Evolutionary conservation across 768 basidiomycete species (phyloP).

Genomic region (Tricholoma matsutake): DNA sequence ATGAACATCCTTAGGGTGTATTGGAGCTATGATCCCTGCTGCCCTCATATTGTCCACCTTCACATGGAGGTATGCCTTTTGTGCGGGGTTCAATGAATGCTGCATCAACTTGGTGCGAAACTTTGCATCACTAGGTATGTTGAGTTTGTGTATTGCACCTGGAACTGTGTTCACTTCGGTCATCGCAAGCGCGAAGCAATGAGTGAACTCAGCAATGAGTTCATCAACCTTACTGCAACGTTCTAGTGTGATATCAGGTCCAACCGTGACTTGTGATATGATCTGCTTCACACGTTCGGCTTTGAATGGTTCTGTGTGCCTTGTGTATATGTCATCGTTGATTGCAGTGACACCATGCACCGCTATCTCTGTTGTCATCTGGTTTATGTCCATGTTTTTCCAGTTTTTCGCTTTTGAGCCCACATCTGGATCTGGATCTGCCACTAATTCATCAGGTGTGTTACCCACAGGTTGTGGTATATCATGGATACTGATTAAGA

Average conservation of each 20-base stretch:
- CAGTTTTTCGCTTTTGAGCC: neutral
- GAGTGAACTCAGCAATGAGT: slow-evolving; percentile 2
- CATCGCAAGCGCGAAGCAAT: too few species aligned
- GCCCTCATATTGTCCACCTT: too few species aligned
- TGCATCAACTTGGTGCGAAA: slow-evolving; percentile 26
- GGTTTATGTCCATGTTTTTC: neutral
- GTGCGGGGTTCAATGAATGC: slow-evolving; percentile 11
- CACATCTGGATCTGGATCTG: neutral
- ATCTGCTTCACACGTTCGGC: neutral
- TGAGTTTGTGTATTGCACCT: too few species aligned
- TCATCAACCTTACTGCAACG: slow-evolving; percentile 30
- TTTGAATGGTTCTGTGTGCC: neutral
- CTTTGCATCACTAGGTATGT: too few species aligned
- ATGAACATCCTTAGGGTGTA: too few species aligned
- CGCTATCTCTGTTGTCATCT: neutral
- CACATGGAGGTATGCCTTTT: too few species aligned
- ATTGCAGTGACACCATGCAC: neutral
- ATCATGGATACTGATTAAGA: too few species aligned
- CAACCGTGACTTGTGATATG: slow-evolving; percentile 17
- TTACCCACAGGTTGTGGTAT: too few species aligned
- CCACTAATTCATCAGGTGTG: neutral
- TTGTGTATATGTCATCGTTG: neutral
- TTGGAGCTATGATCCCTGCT: too few species aligned
- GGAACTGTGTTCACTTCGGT: too few species aligned
- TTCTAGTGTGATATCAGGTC: slow-evolving; percentile 26